A percentile compares a stretch with the other conserved stretches of the same genome.
These are phyloP conservation scores for Closterium sp. DNA, from an alignment of 139 green algal species.

Conservation along the genomic window DNA sequence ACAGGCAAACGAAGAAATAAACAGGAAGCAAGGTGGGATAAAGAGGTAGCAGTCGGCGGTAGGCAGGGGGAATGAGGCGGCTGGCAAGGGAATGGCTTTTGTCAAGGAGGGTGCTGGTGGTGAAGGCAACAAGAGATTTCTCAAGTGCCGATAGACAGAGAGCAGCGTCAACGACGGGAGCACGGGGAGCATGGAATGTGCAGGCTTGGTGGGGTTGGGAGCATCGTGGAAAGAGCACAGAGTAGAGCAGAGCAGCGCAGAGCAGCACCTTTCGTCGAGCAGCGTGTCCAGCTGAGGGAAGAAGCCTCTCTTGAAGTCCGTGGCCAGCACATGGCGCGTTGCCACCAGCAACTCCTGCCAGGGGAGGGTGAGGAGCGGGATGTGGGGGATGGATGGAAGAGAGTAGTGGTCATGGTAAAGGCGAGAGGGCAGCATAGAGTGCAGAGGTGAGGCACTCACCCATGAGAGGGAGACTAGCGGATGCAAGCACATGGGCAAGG, in stretches of 20 bases:
- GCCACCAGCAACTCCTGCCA: constrained; percentile 59
- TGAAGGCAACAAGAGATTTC: not conserved
- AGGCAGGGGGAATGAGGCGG: not conserved
- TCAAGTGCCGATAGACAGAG: too few relatives aligned
- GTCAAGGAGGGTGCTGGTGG: not conserved
- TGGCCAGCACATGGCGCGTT: constrained; percentile 57
- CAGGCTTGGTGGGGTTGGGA: not conserved
- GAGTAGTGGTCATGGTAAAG: not conserved
- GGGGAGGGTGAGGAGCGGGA: not conserved
- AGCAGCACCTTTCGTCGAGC: constrained; percentile 66
- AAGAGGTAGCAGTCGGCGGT: not conserved
- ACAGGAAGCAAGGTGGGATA: not conserved
- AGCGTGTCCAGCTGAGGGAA: constrained; percentile 62
- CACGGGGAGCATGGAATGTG: too few relatives aligned
- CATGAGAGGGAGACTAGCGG: too few relatives aligned
- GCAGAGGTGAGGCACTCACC: not conserved
- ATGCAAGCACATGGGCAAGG: too few relatives aligned
- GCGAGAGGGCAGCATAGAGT: not conserved
- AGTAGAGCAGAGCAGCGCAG: too few relatives aligned
- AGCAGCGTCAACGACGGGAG: too few relatives aligned
- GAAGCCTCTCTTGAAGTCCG: constrained; percentile 61
- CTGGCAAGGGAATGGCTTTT: not conserved
- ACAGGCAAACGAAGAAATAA: not conserved
- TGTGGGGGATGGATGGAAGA: not conserved
- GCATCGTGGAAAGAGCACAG: too few relatives aligned